A percentile compares a stretch with the other conserved stretches of the same genome.
phyloP scores from a whole-genome alignment of 2,329 filamentous ascomycete genomes.

The Cercospora zeae-maydis region DNA sequence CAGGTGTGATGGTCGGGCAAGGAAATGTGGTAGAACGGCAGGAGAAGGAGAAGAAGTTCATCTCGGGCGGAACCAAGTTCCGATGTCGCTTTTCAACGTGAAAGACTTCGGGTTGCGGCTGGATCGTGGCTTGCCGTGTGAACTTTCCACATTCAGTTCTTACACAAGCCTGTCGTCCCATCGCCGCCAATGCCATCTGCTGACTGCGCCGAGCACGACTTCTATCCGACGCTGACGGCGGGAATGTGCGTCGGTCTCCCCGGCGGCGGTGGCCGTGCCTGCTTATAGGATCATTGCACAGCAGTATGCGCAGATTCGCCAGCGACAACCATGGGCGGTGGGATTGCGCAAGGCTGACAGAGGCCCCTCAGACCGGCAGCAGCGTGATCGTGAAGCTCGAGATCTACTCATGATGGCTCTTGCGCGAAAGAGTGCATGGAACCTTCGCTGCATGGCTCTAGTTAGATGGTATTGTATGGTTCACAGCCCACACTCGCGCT shows the following conservation, averaged over 20 bases:
- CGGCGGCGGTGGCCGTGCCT: not conserved
- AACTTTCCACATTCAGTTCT: not conserved
- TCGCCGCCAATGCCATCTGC: not conserved
- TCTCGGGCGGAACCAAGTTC: not conserved
- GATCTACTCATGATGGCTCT: not conserved
- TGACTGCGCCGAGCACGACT: not conserved
- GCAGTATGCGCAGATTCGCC: not conserved
- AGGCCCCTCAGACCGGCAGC: not conserved
- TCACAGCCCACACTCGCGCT: too few relatives aligned
- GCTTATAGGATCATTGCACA: not conserved
- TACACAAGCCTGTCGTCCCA: not conserved
- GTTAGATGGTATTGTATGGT: too few relatives aligned
- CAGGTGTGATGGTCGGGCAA: not conserved
- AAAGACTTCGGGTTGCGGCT: not conserved
- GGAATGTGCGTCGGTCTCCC: not conserved
- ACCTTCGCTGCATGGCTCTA: not conserved
- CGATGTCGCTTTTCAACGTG: not conserved
- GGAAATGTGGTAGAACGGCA: not conserved
- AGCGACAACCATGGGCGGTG: not conserved
- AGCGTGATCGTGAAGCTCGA: not conserved
- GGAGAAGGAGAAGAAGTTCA: not conserved
- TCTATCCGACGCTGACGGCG: not conserved
- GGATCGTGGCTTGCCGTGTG: not conserved
- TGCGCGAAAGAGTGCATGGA: not conserved
- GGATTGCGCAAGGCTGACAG: not conserved